Evolutionary conservation across 2,329 filamentous ascomycete genomes (phyloP).

Genomic region (Chaetomium sp.): DNA sequence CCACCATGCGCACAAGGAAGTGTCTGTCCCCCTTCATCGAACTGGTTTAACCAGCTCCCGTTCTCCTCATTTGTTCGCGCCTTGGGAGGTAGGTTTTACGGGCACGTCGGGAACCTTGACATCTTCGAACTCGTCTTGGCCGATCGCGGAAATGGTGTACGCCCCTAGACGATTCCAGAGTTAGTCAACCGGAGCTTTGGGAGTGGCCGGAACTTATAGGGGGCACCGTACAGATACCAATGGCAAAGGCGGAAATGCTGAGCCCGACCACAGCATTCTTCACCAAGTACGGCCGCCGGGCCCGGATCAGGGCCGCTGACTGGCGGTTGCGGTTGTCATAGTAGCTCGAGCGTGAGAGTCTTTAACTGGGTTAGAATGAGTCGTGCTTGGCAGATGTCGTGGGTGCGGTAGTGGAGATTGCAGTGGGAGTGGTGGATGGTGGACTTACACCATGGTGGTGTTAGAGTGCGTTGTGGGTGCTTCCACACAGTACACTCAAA

Average conservation of each 20-base stretch:
- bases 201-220: neutral
- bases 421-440: neutral
- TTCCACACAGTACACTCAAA: neutral
- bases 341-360: conserved; percentile 67
- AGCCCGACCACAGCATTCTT: conserved; percentile 84
- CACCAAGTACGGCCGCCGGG: conserved; percentile 86
- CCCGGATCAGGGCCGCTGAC: conserved; percentile 85
- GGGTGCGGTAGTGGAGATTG: too few species aligned
- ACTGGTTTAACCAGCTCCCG: neutral
- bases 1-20: neutral
- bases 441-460: conserved; percentile 30
- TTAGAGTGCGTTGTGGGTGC: neutral
- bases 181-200: conserved; percentile 13
- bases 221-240: conserved; percentile 78
- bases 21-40: neutral
- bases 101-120: conserved; percentile 84
- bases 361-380: conserved; percentile 25
- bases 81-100: conserved; percentile 35
- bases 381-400: neutral
- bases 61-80: conserved; percentile 39
- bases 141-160: conserved; percentile 77
- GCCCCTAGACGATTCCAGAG: conserved; percentile 46
- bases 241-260: conserved; percentile 73
- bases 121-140: conserved; percentile 96
- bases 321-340: conserved; percentile 88